Evolutionary conservation across 1,284 basidiomycete species (phyloP).

Genomic region (Trametes hirsuta): DNA sequence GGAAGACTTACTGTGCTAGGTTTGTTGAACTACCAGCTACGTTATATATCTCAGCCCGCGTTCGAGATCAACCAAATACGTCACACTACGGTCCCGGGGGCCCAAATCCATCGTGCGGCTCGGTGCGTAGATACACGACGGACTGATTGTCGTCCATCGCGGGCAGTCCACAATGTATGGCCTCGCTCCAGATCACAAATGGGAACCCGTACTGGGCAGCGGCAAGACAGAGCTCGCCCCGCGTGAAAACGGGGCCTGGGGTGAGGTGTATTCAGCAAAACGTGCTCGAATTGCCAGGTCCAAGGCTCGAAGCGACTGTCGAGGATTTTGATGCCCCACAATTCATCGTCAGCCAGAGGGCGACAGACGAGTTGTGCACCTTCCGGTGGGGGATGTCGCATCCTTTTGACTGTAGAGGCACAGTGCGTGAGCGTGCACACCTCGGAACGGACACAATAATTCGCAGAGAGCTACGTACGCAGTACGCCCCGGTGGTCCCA

Average conservation of each 20-base stretch:
- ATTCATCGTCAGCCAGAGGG: slow-evolving; percentile 8
- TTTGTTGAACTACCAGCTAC: slow-evolving; percentile 5
- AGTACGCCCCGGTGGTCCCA: slow-evolving; percentile 14
- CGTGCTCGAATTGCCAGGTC: slow-evolving; percentile 16
- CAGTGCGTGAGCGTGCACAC: not conserved
- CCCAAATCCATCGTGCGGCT: slow-evolving; percentile 15
- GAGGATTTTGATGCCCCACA: slow-evolving; percentile 28
- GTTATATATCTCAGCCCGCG: not conserved
- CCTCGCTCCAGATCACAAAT: slow-evolving; percentile 17
- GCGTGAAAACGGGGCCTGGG: slow-evolving; percentile 8
- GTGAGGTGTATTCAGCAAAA: slow-evolving; percentile 17
- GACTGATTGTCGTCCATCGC: slow-evolving; percentile 18
- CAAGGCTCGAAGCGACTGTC: slow-evolving; percentile 13
- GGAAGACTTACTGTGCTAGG: slow-evolving; percentile 5
- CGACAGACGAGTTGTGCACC: slow-evolving; percentile 24
- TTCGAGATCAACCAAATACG: not conserved
- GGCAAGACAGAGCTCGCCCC: slow-evolving; percentile 21
- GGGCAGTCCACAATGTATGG: not conserved
- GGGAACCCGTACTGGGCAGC: slow-evolving; percentile 15
- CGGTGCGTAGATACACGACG: slow-evolving; percentile 25
- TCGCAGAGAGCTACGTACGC: slow-evolving; percentile 2
- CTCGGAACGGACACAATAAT: too few relatives aligned
- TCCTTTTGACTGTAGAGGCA: slow-evolving; percentile 11
- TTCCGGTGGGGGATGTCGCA: slow-evolving; percentile 23
- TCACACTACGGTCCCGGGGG: slow-evolving; percentile 15